A percentile compares a stretch with the other conserved stretches of the same genome.
These are phyloP conservation scores for Linum trigynum DNA, from an alignment of 345 rosid species.

Conservation along the genomic window DNA sequence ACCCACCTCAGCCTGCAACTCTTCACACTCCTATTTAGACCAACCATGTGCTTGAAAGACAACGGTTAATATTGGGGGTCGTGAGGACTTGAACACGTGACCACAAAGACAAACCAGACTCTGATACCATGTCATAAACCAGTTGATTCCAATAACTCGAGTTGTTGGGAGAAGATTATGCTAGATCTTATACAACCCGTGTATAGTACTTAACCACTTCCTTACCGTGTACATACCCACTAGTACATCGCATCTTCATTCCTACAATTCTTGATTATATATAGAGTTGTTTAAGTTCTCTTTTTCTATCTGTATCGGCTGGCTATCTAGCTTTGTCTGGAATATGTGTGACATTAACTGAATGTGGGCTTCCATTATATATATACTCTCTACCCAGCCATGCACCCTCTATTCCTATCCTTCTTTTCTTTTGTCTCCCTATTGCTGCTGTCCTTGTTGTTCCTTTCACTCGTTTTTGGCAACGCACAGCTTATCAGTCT, in stretches of 20 bases:
- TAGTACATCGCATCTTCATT: constrained; percentile 21
- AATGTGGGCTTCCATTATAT: background rate
- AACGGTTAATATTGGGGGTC: too few species aligned
- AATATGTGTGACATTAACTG: constrained; percentile 25
- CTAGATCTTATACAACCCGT: too few species aligned
- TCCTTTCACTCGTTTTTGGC: background rate
- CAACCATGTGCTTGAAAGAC: constrained; percentile 42
- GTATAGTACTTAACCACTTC: too few species aligned
- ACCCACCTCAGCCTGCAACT: constrained; percentile 94
- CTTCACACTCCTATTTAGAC: constrained; percentile 72
- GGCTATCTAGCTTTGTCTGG: constrained; percentile 19
- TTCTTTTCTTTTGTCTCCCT: constrained; percentile 13
- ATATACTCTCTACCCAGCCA: background rate
- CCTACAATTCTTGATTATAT: constrained; percentile 8
- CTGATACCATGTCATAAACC: too few species aligned
- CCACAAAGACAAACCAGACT: too few species aligned
- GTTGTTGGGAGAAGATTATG: too few species aligned
- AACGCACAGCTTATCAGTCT: background rate
- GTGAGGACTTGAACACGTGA: too few species aligned
- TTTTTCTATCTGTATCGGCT: background rate
- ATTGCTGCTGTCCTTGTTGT: constrained; percentile 7
- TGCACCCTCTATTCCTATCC: too few species aligned
- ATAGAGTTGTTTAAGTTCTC: background rate
- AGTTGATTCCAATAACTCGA: too few species aligned
- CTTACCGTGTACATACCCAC: constrained; percentile 44